Evolutionary conservation across 2,329 filamentous ascomycete genomes (phyloP).

Genomic region (Colletotrichum trifolii): DNA sequence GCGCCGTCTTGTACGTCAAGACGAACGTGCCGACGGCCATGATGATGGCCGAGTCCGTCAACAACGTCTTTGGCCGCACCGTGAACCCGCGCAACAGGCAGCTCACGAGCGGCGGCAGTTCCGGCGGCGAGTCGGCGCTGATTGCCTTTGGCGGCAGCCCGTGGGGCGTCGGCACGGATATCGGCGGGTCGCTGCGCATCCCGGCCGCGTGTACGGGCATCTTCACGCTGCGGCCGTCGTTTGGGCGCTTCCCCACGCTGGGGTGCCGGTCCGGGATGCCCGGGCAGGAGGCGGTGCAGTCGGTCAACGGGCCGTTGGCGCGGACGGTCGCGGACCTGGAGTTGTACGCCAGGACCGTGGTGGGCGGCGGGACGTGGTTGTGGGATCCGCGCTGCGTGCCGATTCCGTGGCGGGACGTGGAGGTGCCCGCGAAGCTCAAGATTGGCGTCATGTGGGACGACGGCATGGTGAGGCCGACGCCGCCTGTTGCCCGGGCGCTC

Average conservation of each 20-base stretch:
- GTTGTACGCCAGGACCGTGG: slow-evolving; percentile 63
- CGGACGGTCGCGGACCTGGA: slow-evolving; percentile 65
- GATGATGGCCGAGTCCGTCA: slow-evolving; percentile 76
- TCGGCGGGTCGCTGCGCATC: slow-evolving; percentile 66
- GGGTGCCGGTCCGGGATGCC: slow-evolving; percentile 66
- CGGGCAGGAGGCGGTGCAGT: slow-evolving; percentile 73
- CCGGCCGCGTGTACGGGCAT: slow-evolving; percentile 68
- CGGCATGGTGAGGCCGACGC: slow-evolving; percentile 72
- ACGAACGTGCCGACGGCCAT: slow-evolving; percentile 71
- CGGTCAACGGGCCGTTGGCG: slow-evolving; percentile 73
- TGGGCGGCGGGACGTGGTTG: slow-evolving; percentile 66
- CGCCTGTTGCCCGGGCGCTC: slow-evolving; percentile 70
- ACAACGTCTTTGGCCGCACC: slow-evolving; percentile 72
- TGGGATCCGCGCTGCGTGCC: slow-evolving; percentile 68
- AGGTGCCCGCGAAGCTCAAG: slow-evolving; percentile 55
- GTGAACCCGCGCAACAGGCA: slow-evolving; percentile 69
- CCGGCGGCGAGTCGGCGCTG: slow-evolving; percentile 74
- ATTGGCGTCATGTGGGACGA: slow-evolving; percentile 75
- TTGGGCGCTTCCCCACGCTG: slow-evolving; percentile 69
- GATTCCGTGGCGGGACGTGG: slow-evolving; percentile 62
- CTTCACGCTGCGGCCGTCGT: slow-evolving; percentile 66
- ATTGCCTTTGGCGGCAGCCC: slow-evolving; percentile 68
- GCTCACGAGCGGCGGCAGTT: slow-evolving; percentile 72
- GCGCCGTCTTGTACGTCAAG: slow-evolving; percentile 67
- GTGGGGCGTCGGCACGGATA: slow-evolving; percentile 73